Conservation (phyloP, 768 basidiomycete genomes). For the Panaeolus cyanescens region DNA sequence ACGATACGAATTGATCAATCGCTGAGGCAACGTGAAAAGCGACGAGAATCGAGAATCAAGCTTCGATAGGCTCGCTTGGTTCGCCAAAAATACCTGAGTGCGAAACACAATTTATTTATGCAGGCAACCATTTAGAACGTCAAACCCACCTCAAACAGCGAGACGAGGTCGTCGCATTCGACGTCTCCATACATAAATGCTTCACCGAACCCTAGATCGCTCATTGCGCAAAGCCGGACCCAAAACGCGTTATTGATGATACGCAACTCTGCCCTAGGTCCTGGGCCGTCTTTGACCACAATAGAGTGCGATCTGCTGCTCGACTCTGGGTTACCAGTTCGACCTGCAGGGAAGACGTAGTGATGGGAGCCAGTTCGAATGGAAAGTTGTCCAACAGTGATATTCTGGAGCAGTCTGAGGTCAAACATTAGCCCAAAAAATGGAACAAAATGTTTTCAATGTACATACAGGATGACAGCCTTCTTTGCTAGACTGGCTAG, state of each 20-base stretch:
- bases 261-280: slow-evolving; percentile 43
- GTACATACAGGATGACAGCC: slow-evolving; percentile 47
- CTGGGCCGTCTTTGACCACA: slow-evolving; percentile 19
- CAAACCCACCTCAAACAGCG: slow-evolving; percentile 57
- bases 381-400: slow-evolving; percentile 48
- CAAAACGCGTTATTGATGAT: slow-evolving; percentile 58
- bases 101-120: background rate
- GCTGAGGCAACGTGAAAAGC: slow-evolving; percentile 54
- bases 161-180: slow-evolving; percentile 64
- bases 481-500: slow-evolving; percentile 42
- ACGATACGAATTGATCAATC: slow-evolving; percentile 51
- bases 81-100: slow-evolving; percentile 63
- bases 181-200: slow-evolving; percentile 81
- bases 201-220: slow-evolving; percentile 75
- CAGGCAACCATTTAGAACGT: background rate
- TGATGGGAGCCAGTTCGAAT: slow-evolving; percentile 46
- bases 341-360: slow-evolving; percentile 42
- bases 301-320: slow-evolving; percentile 11
- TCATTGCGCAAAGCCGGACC: slow-evolving; percentile 57
- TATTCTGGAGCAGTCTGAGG: slow-evolving; percentile 44
- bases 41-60: slow-evolving; percentile 52
- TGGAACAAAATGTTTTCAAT: slow-evolving; percentile 1
- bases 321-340: slow-evolving; percentile 14
- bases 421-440: slow-evolving; percentile 1
- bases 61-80: slow-evolving; percentile 49